phyloP scores from a whole-genome alignment of 2,329 filamentous ascomycete species.

The Colletotrichum chlorophyti region DNA sequence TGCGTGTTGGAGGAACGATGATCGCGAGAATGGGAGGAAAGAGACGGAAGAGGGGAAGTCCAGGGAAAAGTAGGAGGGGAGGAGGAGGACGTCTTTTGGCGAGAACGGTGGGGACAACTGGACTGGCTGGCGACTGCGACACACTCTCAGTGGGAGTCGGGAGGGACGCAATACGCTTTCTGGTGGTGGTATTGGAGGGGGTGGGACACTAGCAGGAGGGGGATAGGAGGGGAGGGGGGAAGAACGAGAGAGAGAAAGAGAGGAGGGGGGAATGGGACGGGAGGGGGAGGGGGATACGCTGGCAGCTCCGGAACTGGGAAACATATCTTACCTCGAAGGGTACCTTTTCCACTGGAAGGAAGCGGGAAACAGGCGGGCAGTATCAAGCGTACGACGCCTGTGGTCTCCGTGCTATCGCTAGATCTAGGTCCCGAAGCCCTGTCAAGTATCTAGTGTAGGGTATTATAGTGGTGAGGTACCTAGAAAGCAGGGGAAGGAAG shows the following conservation, averaged over 20 bases:
- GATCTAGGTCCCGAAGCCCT: no score
- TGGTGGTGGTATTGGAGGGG: slow-evolving; percentile 20
- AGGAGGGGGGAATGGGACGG: neutral
- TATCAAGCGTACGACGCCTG: neutral
- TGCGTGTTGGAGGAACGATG: slow-evolving; percentile 38
- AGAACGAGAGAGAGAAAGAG: slow-evolving; percentile 1
- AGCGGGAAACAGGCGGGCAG: slow-evolving; percentile 11
- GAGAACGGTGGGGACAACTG: slow-evolving; percentile 28
- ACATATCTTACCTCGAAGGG: neutral
- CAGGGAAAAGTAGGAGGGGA: slow-evolving; percentile 26
- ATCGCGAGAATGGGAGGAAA: slow-evolving; percentile 28
- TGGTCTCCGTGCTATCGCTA: neutral
- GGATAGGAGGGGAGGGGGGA: slow-evolving; percentile 4
- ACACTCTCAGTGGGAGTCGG: no score
- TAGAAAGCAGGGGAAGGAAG: no score
- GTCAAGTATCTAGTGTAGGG: no score
- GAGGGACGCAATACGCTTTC: slow-evolving; percentile 9
- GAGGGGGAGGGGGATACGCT: slow-evolving; percentile 12
- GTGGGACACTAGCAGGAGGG: slow-evolving; percentile 5
- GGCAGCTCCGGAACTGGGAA: slow-evolving; percentile 16
- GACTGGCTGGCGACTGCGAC: no score
- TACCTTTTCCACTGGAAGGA: slow-evolving; percentile 9
- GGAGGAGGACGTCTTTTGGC: slow-evolving; percentile 19
- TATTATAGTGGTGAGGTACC: no score
- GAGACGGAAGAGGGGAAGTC: slow-evolving; percentile 25